Percentiles rank a stretch among this genome's conserved stretches.
phyloP scores from a whole-genome alignment of 1,139 yeast species.

The Pichia sp. region DNA sequence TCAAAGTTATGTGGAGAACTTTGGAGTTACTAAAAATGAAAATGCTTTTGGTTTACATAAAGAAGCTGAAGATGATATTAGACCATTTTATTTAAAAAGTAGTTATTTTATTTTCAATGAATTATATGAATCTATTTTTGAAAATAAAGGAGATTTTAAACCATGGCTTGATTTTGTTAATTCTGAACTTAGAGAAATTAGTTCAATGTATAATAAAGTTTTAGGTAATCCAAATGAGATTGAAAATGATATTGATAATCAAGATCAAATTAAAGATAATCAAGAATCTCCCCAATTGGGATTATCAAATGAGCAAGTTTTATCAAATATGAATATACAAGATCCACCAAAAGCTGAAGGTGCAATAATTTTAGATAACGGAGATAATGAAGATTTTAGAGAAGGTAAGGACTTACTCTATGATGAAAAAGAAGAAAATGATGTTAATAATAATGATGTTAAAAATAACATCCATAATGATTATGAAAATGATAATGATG shows the following conservation, averaged over 20 bases:
- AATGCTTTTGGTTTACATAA: slow-evolving; percentile 28
- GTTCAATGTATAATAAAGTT: slow-evolving; percentile 91
- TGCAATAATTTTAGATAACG: slow-evolving; percentile 31
- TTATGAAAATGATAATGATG: background rate
- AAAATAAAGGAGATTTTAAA: slow-evolving; percentile 21
- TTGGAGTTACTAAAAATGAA: slow-evolving; percentile 29
- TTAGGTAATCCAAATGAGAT: slow-evolving; percentile 59
- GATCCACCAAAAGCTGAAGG: slow-evolving; percentile 18
- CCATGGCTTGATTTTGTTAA: slow-evolving; percentile 82
- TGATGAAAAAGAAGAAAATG: slow-evolving; percentile 16
- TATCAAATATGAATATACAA: slow-evolving; percentile 15
- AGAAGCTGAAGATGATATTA: slow-evolving; percentile 25
- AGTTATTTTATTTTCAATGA: slow-evolving; percentile 29
- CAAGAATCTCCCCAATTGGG: slow-evolving; percentile 8
- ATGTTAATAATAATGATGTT: slow-evolving; percentile 15
- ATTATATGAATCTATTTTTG: slow-evolving; percentile 31
- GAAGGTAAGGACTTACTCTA: slow-evolving; percentile 8
- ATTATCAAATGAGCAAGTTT: slow-evolving; percentile 11
- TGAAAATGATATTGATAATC: slow-evolving; percentile 16
- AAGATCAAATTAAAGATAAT: background rate
- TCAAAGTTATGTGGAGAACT: slow-evolving; percentile 35
- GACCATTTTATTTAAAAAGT: slow-evolving; percentile 27
- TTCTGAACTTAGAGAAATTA: slow-evolving; percentile 72
- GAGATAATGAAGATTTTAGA: slow-evolving; percentile 25
- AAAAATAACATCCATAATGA: slow-evolving; percentile 13